Evolutionary conservation across 164 flowering plant species (phyloP), one percentile per base, ranked within the genome.

Genomic region (Annona squamosa): DNA sequence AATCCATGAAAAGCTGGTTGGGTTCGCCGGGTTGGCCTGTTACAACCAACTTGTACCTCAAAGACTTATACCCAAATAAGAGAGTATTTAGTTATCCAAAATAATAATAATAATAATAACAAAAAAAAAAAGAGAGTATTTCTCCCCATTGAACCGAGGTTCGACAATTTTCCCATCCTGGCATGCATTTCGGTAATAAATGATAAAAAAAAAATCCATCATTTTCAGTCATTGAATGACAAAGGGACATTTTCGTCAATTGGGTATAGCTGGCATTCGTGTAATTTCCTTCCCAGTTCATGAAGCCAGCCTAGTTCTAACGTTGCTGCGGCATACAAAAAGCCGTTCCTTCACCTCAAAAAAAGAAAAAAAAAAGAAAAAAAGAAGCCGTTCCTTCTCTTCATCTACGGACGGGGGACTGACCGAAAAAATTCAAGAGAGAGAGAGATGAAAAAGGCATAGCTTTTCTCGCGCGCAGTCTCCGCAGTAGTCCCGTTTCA

Each of bases 401-500:
- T 13, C 63, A 59, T 1, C n/a, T 59, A 9, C 3, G 63, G 13
- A 59, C n/a, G 63, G 13, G 13, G 63, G 13, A 59, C 63, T 59
- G n/a, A 12, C 13, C 13, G n/a, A 13, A 16, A 13, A 59, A 3
- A 59, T 13, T 16, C 4, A 17, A n/a, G 37, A 63, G 42, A 63
- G 65, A 42, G 68, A 65, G 68, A 42, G 68, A 26, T 66, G 4
- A 13, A 10, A 66, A 66, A 52, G 59, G 45, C 17, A 16, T 43
- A 16, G 12, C 68, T 42, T 46, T n/a, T 65, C 62, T 72, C 63
- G 75, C 75, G 75, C 75, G 37, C 75, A 65, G 65, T 72, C 69
- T 44, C 68, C 62, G 52, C 67, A 72, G 46, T 56, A 6, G 17
- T 65, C 63, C 61, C 42, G 37, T 48, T 65, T 65, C 69, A 65